Evolutionary conservation across 768 basidiomycete genomes (phyloP).

Genomic region (Suillus brevipes): DNA sequence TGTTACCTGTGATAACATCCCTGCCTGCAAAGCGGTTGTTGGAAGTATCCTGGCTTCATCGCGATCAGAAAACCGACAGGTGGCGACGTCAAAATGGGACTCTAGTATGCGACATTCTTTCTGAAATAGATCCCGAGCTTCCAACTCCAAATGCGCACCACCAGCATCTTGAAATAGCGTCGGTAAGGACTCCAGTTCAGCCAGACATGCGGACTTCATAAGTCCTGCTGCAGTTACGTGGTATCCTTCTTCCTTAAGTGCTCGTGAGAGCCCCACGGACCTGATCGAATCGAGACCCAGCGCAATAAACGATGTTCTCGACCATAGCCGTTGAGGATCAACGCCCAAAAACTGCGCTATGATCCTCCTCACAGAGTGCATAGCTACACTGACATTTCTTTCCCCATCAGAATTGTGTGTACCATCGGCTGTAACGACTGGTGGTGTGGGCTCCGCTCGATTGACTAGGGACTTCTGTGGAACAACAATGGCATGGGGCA

Average conservation of each 20-base stretch:
- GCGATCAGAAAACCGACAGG: slow-evolving; percentile 20
- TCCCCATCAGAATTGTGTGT: slow-evolving; percentile 1
- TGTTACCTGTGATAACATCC: slow-evolving; percentile 50
- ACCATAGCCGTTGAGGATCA: slow-evolving; percentile 14
- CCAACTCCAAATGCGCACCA: neutral
- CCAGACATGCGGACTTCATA: slow-evolving; percentile 24
- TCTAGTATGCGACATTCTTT: slow-evolving; percentile 4
- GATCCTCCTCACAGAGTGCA: slow-evolving; percentile 15
- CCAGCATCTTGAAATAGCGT: neutral
- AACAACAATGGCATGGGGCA: slow-evolving; percentile 3
- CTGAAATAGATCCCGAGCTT: slow-evolving; percentile 9
- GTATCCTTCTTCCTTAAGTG: slow-evolving; percentile 35
- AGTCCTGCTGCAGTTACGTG: slow-evolving; percentile 38
- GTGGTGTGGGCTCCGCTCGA: neutral
- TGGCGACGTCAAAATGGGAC: slow-evolving; percentile 13
- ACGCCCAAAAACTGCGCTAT: slow-evolving; percentile 22
- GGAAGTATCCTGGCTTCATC: slow-evolving; percentile 40
- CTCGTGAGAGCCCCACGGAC: slow-evolving; percentile 43
- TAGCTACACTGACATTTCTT: neutral
- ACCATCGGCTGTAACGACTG: neutral
- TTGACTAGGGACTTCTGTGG: neutral
- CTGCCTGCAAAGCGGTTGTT: slow-evolving; percentile 46
- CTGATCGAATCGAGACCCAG: slow-evolving; percentile 50
- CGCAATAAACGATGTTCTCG: slow-evolving; percentile 40
- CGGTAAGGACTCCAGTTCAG: slow-evolving; percentile 8